These are phyloP conservation scores for Boletus edulis DNA, from an alignment of 768 basidiomycete species.

Conservation along the genomic window DNA sequence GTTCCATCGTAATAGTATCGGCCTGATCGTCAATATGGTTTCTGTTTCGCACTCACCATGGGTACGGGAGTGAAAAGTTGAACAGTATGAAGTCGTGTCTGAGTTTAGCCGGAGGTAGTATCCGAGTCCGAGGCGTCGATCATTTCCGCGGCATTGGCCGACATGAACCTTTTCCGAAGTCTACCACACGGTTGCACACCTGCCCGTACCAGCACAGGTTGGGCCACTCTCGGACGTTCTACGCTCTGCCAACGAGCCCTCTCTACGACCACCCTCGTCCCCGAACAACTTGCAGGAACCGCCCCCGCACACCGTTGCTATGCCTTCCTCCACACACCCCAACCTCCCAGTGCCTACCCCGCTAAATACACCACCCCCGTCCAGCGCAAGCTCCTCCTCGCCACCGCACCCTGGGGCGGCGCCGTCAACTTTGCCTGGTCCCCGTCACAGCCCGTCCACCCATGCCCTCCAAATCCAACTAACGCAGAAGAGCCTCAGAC, in stretches of 20 bases:
- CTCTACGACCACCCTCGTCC: not conserved
- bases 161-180: not conserved
- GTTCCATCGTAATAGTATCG: too few species aligned
- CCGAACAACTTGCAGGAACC: slow-evolving; percentile 45
- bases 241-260: not conserved
- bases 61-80: too few species aligned
- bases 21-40: too few species aligned
- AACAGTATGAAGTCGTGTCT: too few species aligned
- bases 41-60: too few species aligned
- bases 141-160: too few species aligned
- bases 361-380: slow-evolving; percentile 45
- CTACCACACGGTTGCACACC: not conserved
- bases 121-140: too few species aligned
- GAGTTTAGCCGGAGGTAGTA: too few species aligned
- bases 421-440: slow-evolving; percentile 63
- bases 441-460: slow-evolving; percentile 21
- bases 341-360: slow-evolving; percentile 50
- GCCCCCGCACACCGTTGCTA: slow-evolving; percentile 51
- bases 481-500: slow-evolving; percentile 12
- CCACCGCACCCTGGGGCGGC: slow-evolving; percentile 46
- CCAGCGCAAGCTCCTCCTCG: slow-evolving; percentile 48
- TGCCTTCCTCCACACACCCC: slow-evolving; percentile 51
- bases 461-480: not conserved
- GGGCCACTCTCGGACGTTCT: not conserved
- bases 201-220: too few species aligned